These are phyloP conservation scores for Sporisorium sorghi DNA, from an alignment of 1,284 basidiomycete genomes.

Conservation along the genomic window DNA sequence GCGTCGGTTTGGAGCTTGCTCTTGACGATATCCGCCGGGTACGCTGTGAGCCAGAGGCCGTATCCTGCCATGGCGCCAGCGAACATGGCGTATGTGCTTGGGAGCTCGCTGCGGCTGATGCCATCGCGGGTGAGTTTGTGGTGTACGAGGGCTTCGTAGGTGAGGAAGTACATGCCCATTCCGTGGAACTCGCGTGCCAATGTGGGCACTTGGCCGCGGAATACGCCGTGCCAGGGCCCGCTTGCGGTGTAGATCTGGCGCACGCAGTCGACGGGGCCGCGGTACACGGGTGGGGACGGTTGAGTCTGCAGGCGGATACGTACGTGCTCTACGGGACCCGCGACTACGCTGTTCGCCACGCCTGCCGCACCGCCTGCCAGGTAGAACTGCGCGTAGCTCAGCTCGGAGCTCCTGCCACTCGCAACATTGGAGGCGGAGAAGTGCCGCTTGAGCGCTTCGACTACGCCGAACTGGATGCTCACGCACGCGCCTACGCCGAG, in stretches of 20 bases:
- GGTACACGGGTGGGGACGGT: conserved; percentile 54
- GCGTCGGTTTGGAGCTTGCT: conserved; percentile 91
- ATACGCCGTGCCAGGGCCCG: conserved; percentile 75
- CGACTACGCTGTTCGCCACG: conserved; percentile 89
- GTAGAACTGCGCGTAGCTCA: conserved; percentile 79
- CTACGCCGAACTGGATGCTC: conserved; percentile 93
- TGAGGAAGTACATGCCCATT: conserved; percentile 76
- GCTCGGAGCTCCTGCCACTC: conserved; percentile 52
- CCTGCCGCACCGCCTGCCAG: conserved; percentile 85
- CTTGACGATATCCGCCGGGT: conserved; percentile 94
- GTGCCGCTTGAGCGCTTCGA: conserved; percentile 88
- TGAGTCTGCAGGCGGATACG: conserved; percentile 80
- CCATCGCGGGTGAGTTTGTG: conserved; percentile 74
- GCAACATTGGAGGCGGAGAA: conserved; percentile 72
- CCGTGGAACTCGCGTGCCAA: conserved; percentile 80
- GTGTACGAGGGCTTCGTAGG: conserved; percentile 92
- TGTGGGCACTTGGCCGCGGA: conserved; percentile 92
- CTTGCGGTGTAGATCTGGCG: conserved; percentile 18
- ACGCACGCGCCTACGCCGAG: conserved; percentile 95
- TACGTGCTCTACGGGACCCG: conserved; percentile 96
- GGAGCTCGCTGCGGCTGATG: conserved; percentile 51
- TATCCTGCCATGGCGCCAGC: conserved; percentile 62
- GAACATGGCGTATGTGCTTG: conserved; percentile 57
- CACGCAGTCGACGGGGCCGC: conserved; percentile 69
- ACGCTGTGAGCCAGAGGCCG: conserved; percentile 74